phyloP scores from a whole-genome alignment of 441 rosid species.

The Populus hybrid region DNA sequence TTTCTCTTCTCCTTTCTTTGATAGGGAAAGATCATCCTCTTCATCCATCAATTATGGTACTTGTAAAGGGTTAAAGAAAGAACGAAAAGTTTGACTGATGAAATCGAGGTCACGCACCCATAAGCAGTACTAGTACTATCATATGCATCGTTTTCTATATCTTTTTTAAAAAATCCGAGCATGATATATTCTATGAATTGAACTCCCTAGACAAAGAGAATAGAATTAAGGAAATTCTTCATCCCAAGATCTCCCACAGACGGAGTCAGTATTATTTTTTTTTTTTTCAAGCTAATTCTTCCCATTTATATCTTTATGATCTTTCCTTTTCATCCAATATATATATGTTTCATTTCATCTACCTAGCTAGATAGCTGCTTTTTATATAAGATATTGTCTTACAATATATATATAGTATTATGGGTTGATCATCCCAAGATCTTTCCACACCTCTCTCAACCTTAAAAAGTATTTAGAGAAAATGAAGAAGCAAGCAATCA shows the following conservation, averaged over 20 bases:
- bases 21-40: not conserved
- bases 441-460: not conserved
- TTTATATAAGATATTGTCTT: not conserved
- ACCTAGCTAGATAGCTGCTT: not conserved
- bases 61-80: not conserved
- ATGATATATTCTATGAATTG: conserved; percentile 20
- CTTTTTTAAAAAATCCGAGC: not conserved
- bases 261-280: conserved; percentile 49
- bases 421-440: conserved; percentile 44
- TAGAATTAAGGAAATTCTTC: conserved; percentile 52
- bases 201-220: conserved; percentile 57
- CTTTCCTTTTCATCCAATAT: conserved; percentile 12
- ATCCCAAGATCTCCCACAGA: conserved; percentile 58
- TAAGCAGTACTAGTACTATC: conserved; percentile 11
- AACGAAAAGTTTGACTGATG: conserved; percentile 44
- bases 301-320: conserved; percentile 15
- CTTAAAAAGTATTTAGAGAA: conserved; percentile 23
- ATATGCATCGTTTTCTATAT: conserved; percentile 8
- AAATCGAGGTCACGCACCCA: conserved; percentile 32
- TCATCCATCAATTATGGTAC: no score
- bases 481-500: conserved; percentile 15
- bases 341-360: conserved; percentile 8
- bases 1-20: not conserved
- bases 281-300: not conserved
- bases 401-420: not conserved